A percentile compares a stretch with the other conserved stretches of the same genome.
These are phyloP conservation scores for Tylopilus subfusipes DNA, from an alignment of 768 basidiomycete species.

Conservation along the genomic window DNA sequence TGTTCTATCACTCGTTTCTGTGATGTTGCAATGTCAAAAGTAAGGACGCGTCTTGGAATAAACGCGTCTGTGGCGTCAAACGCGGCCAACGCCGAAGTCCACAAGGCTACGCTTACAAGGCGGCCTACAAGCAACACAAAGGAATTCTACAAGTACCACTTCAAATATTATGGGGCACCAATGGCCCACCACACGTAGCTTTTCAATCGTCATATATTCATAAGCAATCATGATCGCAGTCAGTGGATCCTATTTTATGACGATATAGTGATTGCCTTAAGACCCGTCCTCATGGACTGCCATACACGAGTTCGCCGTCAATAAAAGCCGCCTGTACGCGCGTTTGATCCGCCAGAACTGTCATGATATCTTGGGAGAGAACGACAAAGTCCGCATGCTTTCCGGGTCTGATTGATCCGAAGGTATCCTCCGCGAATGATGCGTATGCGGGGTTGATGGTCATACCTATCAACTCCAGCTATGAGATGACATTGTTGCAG, in stretches of 20 bases:
- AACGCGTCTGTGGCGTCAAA: slow-evolving; percentile 25
- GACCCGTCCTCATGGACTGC: slow-evolving; percentile 28
- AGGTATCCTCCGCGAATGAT: slow-evolving; percentile 65
- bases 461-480: neutral
- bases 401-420: slow-evolving; percentile 76
- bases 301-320: slow-evolving; percentile 59
- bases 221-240: neutral
- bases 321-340: slow-evolving; percentile 73
- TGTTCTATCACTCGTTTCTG: neutral
- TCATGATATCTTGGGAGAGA: slow-evolving; percentile 80
- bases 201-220: neutral
- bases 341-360: slow-evolving; percentile 51
- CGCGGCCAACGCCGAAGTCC: slow-evolving; percentile 13
- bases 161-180: too few relatives aligned
- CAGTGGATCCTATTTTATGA: neutral
- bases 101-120: too few relatives aligned
- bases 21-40: neutral
- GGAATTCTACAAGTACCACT: too few relatives aligned
- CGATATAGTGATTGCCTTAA: neutral
- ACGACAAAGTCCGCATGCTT: slow-evolving; percentile 87
- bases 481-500: neutral
- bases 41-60: slow-evolving; percentile 1
- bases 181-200: neutral
- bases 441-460: slow-evolving; percentile 87
- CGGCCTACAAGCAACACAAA: too few relatives aligned